A percentile compares a stretch with the other conserved stretches of the same genome.
These are phyloP conservation scores for Fusarium nematophilum DNA, from an alignment of 2,329 filamentous ascomycete species.

Conservation along the genomic window DNA sequence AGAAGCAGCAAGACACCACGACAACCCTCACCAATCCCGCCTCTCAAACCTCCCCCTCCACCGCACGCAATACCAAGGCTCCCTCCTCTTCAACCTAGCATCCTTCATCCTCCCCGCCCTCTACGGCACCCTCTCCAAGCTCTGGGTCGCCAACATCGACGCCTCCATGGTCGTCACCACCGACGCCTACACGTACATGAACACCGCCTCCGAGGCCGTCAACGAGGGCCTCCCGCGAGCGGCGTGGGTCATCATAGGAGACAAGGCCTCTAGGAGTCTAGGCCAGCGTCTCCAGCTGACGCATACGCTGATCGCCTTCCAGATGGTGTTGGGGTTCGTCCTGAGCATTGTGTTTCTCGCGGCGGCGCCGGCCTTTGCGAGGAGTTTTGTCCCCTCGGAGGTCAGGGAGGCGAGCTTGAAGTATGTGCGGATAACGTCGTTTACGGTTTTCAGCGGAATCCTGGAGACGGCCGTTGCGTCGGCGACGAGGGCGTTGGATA, in stretches of 20 bases:
- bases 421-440: constrained; percentile 74
- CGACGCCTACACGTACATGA: constrained; percentile 74
- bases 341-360: constrained; percentile 69
- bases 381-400: constrained; percentile 71
- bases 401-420: constrained; percentile 67
- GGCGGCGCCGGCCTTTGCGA: constrained; percentile 65
- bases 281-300: constrained; percentile 67
- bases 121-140: constrained; percentile 74
- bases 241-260: constrained; percentile 75
- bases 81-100: constrained; percentile 70
- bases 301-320: constrained; percentile 72
- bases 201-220: constrained; percentile 73
- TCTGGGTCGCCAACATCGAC: constrained; percentile 78
- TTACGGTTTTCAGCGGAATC: constrained; percentile 70
- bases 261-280: constrained; percentile 65
- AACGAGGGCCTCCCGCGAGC: constrained; percentile 79
- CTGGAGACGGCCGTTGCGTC: constrained; percentile 71
- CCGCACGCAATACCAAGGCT: constrained; percentile 60
- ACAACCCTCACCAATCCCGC: no score
- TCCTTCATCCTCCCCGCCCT: constrained; percentile 75
- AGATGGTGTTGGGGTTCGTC: constrained; percentile 66
- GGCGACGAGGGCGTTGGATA: constrained; percentile 73
- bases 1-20: no score
- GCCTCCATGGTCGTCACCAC: constrained; percentile 55
- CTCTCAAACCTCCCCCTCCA: constrained; percentile 17